Evolutionary conservation across 371 early-diverging fungal species (phyloP).

Genomic region (Rhizopus microsporus): DNA sequence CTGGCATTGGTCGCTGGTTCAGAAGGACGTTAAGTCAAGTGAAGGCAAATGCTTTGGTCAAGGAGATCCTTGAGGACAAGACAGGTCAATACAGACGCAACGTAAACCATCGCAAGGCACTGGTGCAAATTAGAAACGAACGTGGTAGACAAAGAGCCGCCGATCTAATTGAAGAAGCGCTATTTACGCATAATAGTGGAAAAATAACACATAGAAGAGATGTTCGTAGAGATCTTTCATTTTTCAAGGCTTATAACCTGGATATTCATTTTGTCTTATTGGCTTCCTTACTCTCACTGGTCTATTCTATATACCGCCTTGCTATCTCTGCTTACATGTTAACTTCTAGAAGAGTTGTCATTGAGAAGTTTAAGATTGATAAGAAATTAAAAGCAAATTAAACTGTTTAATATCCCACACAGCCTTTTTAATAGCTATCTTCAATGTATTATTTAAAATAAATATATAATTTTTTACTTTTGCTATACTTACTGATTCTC

Average conservation of each 20-base stretch:
- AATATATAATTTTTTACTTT: too few species aligned
- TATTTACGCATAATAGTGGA: constrained; percentile 19
- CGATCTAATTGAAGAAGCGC: constrained; percentile 31
- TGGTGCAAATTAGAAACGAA: constrained; percentile 21
- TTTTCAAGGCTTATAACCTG: constrained; percentile 27
- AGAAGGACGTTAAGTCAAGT: background rate
- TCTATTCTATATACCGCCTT: too few species aligned
- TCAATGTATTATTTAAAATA: too few species aligned
- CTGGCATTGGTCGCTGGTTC: constrained; percentile 4
- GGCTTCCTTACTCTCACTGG: too few species aligned
- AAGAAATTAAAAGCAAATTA: too few species aligned
- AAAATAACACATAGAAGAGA: constrained; percentile 22
- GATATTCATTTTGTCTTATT: constrained; percentile 18
- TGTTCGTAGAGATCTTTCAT: constrained; percentile 20
- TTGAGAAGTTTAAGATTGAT: too few species aligned
- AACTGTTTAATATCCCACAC: too few species aligned
- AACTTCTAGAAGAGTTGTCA: too few species aligned
- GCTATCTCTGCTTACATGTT: too few species aligned
- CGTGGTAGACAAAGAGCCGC: constrained; percentile 21
- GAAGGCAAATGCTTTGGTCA: background rate
- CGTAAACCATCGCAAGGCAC: constrained; percentile 15
- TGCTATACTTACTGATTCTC: too few species aligned
- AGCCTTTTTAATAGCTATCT: too few species aligned
- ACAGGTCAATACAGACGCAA: constrained; percentile 5
- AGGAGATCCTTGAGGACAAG: constrained; percentile 5